Base-by-base conservation (phyloP, 805 yeast species). In the Saturnispora dispora region DNA sequence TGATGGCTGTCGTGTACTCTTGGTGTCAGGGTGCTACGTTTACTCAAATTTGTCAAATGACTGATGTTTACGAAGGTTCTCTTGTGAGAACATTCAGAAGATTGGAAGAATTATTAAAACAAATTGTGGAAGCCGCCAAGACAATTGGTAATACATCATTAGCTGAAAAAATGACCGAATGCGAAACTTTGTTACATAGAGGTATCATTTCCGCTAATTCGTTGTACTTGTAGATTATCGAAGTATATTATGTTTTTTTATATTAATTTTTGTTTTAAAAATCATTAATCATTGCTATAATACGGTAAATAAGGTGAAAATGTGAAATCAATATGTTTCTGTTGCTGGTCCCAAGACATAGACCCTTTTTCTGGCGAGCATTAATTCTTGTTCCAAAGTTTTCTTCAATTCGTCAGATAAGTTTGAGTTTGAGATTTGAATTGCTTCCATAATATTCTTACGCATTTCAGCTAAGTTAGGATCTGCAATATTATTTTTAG, bases 1-100 rank as follows among this genome's bases (percentile, higher is more conserved):
- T 93, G 55, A 91, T 93, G 98, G 98, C 90, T 65, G 97, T 93
- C 48, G 96, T 93, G 1, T 88, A 72, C 67, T 86, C 91, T 46
- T 93, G 99, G 99, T 88, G 96, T 67, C 83, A 85, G 64, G 98
- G 98, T 18, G 96, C 96, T 6, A 73, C 93, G 0, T 93, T 93
- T 68, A 91, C 97, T 0, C 96, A 91, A 65, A 91, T 93, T 56
- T 91, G 98, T 72, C 91, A 91, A 68, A 89, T 93, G 96, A 93
- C 99, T 0, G 99, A 93, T 64, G 98, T 93, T 43, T 93, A 91
- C 60, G 99, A 93, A 71, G 99, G 99, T 41, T 85, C 95, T 22
- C 76, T 93, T 63, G 91, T 93, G 57, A 82, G 99, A 65, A 86
- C 88, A 81, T 93, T 93, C 73, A 85, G 93, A 67, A 78, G 99